Base-by-base conservation (phyloP, 768 basidiomycete species). In the Aureoboletus auriporus region DNA sequence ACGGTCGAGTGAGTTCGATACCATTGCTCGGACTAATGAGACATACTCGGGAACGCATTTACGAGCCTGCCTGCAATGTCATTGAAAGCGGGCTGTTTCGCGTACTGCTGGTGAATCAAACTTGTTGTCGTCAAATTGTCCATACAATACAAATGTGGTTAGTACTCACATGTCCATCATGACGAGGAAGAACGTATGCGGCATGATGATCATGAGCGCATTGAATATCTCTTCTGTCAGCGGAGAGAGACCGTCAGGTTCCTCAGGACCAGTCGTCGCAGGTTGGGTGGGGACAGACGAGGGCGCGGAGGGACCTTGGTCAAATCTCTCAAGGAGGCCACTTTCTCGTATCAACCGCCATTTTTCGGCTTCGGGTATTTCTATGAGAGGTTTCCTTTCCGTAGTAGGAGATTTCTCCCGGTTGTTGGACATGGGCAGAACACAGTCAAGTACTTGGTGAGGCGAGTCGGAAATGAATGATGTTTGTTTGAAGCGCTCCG, bases 131-230 rank as follows among this genome's bases (percentile, higher is more conserved):
- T 23, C 20, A 23, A 23, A 14, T 38, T 20, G 8, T 43, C 49
- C 42, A n/a, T n/a, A n/a, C n/a, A 51, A 38, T 23, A 13, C 38
- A 28, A 31, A 16, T 27, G 44, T 11, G 37, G 46, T 31, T 42
- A 47, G 44, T 16, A 70, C 87, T 58, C 62, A 93, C 90, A 92
- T 86, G 61, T 90, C 84, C 87, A 93, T 89, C 71, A 90, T 69
- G 13, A 91, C 59, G 34, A 91, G 72, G 42, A 91, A 69, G 60
- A 83, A 91, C 3, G 80, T 80, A 57, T 86, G 80, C 0, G 90
- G 90, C 30, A 86, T 82, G 47, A 90, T 77, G 45, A 85, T 68
- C 16, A 86, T 64, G 14, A 77, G 54, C 9, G 86, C 71, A 53
- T 82, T 76, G 65, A 90, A 82, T 34, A 90, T 73, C 69, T 91